Evolutionary conservation across 2,329 filamentous ascomycete species (phyloP).

Genomic region (Colletotrichum spaethianum): DNA sequence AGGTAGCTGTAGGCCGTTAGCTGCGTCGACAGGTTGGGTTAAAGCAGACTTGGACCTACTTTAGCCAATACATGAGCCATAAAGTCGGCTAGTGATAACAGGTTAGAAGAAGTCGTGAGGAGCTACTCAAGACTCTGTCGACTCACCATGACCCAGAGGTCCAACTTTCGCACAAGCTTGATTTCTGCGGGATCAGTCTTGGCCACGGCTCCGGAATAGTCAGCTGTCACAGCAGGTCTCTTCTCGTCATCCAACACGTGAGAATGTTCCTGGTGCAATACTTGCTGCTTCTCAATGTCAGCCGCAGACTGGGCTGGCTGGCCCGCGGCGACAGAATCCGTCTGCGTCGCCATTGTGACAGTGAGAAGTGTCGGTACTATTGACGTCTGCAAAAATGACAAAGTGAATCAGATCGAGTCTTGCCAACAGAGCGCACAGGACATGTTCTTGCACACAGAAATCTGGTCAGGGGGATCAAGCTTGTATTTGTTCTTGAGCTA

Average conservation of each 20-base stretch:
- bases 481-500: constrained; percentile 9
- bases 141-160: constrained; percentile 54
- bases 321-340: not conserved
- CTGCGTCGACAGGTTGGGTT: not conserved
- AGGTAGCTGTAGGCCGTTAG: constrained; percentile 29
- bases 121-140: accelerated
- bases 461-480: not conserved
- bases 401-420: not conserved
- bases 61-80: constrained; percentile 52
- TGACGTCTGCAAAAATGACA: not conserved
- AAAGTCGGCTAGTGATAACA: constrained; percentile 48
- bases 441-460: not conserved
- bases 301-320: not conserved
- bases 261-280: constrained; percentile 30
- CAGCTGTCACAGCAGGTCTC: constrained; percentile 33
- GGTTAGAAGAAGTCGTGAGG: not conserved
- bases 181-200: constrained; percentile 58
- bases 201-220: constrained; percentile 56
- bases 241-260: constrained; percentile 33
- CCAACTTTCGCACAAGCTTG: constrained; percentile 55
- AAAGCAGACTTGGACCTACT: constrained; percentile 4
- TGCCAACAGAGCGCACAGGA: not conserved
- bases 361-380: too few species aligned
- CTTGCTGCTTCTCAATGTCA: constrained; percentile 37
- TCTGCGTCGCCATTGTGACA: constrained; percentile 10